Evolutionary conservation across 805 yeast genomes (phyloP), one percentile per base, ranked within the genome.

Genomic region (Starmerella vaccinii): DNA sequence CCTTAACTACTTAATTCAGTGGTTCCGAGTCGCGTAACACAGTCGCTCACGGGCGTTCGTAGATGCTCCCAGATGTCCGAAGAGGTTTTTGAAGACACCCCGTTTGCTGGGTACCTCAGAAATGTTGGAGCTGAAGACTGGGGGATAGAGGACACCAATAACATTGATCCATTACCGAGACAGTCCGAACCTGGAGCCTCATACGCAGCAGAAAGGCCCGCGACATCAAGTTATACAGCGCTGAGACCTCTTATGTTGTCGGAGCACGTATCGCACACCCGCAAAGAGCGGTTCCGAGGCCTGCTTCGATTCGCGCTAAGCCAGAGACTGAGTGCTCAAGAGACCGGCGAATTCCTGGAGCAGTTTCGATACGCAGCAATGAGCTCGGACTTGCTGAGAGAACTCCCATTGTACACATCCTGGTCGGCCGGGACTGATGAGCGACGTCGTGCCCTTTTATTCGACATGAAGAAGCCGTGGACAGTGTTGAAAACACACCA

Each of bases 321-420:
- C 43, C 51, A 63, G 33, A 48, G 45, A 12, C 59, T 66, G 4
- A 53, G 57, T 2, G 37, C 35, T 8, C 53, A 46, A 18, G 73
- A 69, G 50, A 64, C 61, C 15, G 39, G 53, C 23, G 52, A 61
- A 40, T 77, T 76, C 56, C 55, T 68, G 24, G 82, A 78, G 50
- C 76, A 76, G 54, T 75, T 76, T 55, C 69, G 76, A 42, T 78
- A 76, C 58, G 61, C 68, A 3, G 60, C 77, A 2, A 69, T 77
- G 5, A 71, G 78, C 4, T 74, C 78, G 7, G 74, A 71, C 49
- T 62, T 77, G 18, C 59, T 77, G 30, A 73, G 72, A 49, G 73
- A 68, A 54, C 66, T 63, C 27, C 67, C 64, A 37, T 57, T 59
- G 33, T 63, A 60, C 45, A 63, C 61, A 19, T 21, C 35, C 3